Evolutionary conservation across 1,139 yeast genomes (phyloP), one percentile per base, ranked within the genome.

Genomic region (Meyerozyma athensensis): DNA sequence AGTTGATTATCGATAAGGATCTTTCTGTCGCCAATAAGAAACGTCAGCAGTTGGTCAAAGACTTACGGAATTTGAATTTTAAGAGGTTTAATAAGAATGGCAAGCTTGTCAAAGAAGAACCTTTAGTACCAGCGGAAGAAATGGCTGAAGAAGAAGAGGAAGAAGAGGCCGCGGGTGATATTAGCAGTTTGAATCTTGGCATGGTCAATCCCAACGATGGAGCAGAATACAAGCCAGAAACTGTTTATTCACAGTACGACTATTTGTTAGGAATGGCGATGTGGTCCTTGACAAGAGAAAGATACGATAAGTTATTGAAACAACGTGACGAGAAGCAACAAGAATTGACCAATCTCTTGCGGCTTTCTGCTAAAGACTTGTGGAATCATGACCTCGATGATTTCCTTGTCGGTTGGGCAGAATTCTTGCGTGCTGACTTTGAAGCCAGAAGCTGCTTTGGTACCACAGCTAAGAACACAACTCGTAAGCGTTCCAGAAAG

Each of bases 221-320:
- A 8, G 55, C 50, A 19, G 60, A 50, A 14, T 59, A 59, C 38
- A 61, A 59, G 33, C 76, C 75, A 2, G 72, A 65, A 37, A 66
- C 65, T 4, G 52, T 71, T 10, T 70, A 72, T 52, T 70, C 85
- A 41, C 69, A 86, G 42, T 78, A 75, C 58, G 95, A 86, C 52
- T 86, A 86, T 48, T 67, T 86, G 45, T 66, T 86, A 39, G 90
- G 92, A 39, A 86, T 94, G 96, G 77, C 90, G 26, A 81, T 94
- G 49, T 89, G 97, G 95, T 82, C 96, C 21, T 77, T 92, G 54
- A 90, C 98, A 1, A 73, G 73, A 43, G 99, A 94, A 63, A 74
- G 95, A 49, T 92, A 89, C 54, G 92, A 87, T 51, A 81, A 77
- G 50, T 67, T 92, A 44, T 65, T 89, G 50, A 71, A 72, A 38